Conservation (phyloP, 345 rosid genomes). For the Populus tremula region DNA sequence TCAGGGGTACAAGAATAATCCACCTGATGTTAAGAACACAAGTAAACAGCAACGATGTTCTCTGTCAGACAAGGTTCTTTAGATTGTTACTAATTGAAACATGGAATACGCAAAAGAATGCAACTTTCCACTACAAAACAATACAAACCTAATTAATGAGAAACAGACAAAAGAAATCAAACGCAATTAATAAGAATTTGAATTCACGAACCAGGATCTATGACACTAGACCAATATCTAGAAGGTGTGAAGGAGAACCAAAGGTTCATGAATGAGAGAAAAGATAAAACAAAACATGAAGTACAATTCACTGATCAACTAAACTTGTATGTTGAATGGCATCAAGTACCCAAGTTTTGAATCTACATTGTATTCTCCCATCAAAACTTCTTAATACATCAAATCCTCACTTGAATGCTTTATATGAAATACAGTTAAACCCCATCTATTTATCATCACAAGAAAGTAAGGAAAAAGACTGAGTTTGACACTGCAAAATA, state of each 20-base stretch:
- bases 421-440: background rate
- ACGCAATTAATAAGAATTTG: background rate
- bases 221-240: background rate
- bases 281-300: background rate
- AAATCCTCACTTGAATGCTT: background rate
- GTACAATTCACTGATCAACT: background rate
- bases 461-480: background rate
- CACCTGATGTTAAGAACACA: constrained; percentile 54
- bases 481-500: background rate
- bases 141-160: background rate
- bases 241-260: background rate
- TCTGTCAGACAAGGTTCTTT: background rate
- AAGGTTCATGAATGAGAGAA: background rate
- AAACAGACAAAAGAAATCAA: background rate
- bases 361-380: background rate
- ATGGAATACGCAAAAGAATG: background rate
- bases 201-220: constrained; percentile 1
- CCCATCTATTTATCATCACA: background rate
- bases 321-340: background rate
- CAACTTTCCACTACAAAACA: background rate
- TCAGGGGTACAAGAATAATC: constrained; percentile 97
- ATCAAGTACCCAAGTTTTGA: background rate
- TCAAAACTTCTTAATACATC: background rate
- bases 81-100: background rate
- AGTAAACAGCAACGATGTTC: constrained; percentile 1